phyloP scores from a whole-genome alignment of 140 eudicot genomes.

The Erigeron philadelphicus region DNA sequence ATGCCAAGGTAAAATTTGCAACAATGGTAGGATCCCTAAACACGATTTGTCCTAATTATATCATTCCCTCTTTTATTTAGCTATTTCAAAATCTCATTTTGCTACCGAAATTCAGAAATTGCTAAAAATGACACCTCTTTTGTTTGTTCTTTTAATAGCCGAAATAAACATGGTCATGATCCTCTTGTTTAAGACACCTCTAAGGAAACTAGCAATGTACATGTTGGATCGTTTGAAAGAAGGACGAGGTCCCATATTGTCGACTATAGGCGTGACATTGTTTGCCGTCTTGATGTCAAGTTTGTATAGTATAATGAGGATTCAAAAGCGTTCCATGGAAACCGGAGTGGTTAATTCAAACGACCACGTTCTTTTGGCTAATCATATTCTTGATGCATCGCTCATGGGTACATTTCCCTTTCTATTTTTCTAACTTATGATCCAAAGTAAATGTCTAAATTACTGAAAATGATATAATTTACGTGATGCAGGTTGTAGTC shows the following conservation, averaged over 20 bases:
- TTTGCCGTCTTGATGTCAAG: conserved; percentile 49
- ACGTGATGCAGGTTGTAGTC: conserved; percentile 45
- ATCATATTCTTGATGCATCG: conserved; percentile 66
- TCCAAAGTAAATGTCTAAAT: not conserved
- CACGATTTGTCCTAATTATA: conserved; percentile 6
- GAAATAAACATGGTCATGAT: conserved; percentile 46
- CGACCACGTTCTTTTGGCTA: conserved; percentile 65
- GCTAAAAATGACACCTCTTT: conserved; percentile 27
- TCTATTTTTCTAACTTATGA: conserved; percentile 1
- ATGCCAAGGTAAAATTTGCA: conserved; percentile 13
- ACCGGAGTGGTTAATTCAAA: conserved; percentile 57
- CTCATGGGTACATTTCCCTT: conserved; percentile 51
- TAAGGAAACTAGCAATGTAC: conserved; percentile 52
- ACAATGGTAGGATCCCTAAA: conserved; percentile 9
- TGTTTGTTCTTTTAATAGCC: conserved; percentile 32
- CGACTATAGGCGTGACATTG: conserved; percentile 48
- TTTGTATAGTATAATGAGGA: conserved; percentile 43
- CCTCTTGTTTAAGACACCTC: conserved; percentile 55
- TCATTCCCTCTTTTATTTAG: conserved; percentile 1
- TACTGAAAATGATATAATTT: not conserved
- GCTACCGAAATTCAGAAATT: not conserved
- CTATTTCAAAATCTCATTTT: not conserved
- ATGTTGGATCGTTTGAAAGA: conserved; percentile 30
- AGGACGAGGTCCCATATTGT: conserved; percentile 27
- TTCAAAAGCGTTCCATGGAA: conserved; percentile 52